Base-by-base conservation (phyloP, 2,329 filamentous ascomycete genomes). In the Gnomoniopsis smithogilvyi region DNA sequence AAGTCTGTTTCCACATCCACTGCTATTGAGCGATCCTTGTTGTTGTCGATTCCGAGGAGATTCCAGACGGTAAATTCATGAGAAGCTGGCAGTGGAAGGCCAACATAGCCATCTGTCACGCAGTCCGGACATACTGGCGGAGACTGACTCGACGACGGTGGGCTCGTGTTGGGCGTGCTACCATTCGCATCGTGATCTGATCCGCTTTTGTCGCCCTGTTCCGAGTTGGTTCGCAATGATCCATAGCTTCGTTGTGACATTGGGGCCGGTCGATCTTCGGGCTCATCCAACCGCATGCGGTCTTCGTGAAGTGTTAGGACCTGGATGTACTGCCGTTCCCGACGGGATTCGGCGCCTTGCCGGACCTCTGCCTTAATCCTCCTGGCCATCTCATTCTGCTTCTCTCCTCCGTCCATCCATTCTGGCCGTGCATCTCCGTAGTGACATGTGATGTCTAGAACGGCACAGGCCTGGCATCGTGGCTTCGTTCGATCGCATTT, bases 381-480 rank as follows among this genome's bases (percentile, higher is more conserved):
- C 54, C 72, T 66, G 33, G 69, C 68, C 70, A 73, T 76, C 59
- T 69, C 64, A 36, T 67, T 64, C 54, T 73, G 69, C 43, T 47
- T 59, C 19, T 52, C 54, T 11, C 69, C 68, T 26, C 63, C 65
- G 58, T 72, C 70, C 69, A 71, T 71, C 69, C 69, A 71, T 45
- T 70, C 68, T 61, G 70, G 70, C 49, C 68, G 72, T 10, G 62
- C 53, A 10, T 65, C 58, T 51, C 64, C 58, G 62, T 69, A 73
- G 62, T 74, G 63, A 55, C 75, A 77, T 19, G 66, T 68, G 47
- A 77, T 74, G 8, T 67, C 56, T 15, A 77, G 67, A 2, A 66
- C 64, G 22, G 63, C 55, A 61, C 74, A 78, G 24, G 55, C 61
- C 3, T 67, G 63, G 63, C 74, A 77, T 22, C 67, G 57, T 21